A percentile compares a stretch with the other conserved stretches of the same genome.
phyloP scores from a whole-genome alignment of 2,329 filamentous ascomycete species.

The Ceratocystis cacaofunesta region DNA sequence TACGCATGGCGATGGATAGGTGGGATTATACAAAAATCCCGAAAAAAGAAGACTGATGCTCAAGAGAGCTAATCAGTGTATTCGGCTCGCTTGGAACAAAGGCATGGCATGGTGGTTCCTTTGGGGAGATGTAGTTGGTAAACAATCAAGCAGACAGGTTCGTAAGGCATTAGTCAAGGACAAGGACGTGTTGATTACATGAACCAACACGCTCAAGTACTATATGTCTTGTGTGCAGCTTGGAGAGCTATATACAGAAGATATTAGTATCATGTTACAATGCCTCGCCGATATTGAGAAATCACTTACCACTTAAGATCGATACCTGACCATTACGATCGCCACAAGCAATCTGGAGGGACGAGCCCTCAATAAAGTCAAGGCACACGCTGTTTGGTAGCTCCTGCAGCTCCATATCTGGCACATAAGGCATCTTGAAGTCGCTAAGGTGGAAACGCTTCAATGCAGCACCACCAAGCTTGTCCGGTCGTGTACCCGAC shows the following conservation, averaged over 20 bases:
- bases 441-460: constrained; percentile 79
- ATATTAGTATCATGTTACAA: constrained; percentile 8
- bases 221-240: constrained; percentile 24
- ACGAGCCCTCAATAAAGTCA: constrained; percentile 46
- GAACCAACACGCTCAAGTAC: constrained; percentile 1
- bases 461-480: constrained; percentile 36
- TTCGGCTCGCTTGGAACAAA: too few relatives aligned
- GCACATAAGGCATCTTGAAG: constrained; percentile 63
- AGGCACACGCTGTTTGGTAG: constrained; percentile 67
- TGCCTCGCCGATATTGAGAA: neutral
- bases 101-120: too few relatives aligned
- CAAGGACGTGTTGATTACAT: neutral
- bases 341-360: constrained; percentile 48
- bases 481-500: constrained; percentile 34
- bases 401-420: constrained; percentile 85
- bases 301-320: constrained; percentile 37
- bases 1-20: neutral
- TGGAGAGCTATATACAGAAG: constrained; percentile 22
- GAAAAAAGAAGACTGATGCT: too few relatives aligned
- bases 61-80: too few relatives aligned
- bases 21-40: neutral
- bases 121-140: neutral
- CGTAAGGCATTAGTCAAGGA: constrained; percentile 8
- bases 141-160: constrained; percentile 2
- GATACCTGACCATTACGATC: constrained; percentile 43